Evolutionary conservation across 352 stramenopile species (phyloP).

Genomic region (Pythium oligandrum): DNA sequence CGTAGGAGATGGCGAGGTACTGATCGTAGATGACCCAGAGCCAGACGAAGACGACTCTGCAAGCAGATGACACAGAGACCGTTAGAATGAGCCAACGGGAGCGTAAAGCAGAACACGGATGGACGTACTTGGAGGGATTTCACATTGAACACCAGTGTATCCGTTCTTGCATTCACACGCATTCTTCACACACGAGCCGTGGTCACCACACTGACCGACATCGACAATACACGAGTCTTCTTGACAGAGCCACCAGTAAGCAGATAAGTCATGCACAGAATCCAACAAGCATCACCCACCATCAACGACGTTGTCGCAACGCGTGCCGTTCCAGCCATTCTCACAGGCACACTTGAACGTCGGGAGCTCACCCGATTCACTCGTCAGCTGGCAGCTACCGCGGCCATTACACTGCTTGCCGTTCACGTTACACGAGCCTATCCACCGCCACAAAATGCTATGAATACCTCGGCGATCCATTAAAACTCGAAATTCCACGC

Average conservation of each 20-base stretch:
- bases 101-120: background rate
- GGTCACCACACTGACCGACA: conserved; percentile 35
- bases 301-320: conserved; percentile 52
- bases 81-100: conserved; percentile 5
- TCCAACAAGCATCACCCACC: conserved; percentile 16
- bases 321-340: conserved; percentile 61
- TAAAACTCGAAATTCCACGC: conserved; percentile 11
- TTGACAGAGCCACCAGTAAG: conserved; percentile 1
- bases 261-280: background rate
- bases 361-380: conserved; percentile 21
- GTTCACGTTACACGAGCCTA: conserved; percentile 33
- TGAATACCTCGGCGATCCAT: conserved; percentile 4
- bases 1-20: conserved; percentile 13
- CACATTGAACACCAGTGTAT: conserved; percentile 45
- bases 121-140: conserved; percentile 35
- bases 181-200: conserved; percentile 37
- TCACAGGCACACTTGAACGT: conserved; percentile 62
- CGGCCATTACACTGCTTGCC: conserved; percentile 66
- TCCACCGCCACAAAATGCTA: background rate
- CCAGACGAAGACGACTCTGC: background rate
- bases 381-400: conserved; percentile 46
- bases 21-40: conserved; percentile 7
- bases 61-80: too few species aligned
- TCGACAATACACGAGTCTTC: conserved; percentile 36
- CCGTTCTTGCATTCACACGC: conserved; percentile 30